Base-by-base conservation (phyloP, 2,329 filamentous ascomycete species). In the Pyrenochaeta sp. region DNA sequence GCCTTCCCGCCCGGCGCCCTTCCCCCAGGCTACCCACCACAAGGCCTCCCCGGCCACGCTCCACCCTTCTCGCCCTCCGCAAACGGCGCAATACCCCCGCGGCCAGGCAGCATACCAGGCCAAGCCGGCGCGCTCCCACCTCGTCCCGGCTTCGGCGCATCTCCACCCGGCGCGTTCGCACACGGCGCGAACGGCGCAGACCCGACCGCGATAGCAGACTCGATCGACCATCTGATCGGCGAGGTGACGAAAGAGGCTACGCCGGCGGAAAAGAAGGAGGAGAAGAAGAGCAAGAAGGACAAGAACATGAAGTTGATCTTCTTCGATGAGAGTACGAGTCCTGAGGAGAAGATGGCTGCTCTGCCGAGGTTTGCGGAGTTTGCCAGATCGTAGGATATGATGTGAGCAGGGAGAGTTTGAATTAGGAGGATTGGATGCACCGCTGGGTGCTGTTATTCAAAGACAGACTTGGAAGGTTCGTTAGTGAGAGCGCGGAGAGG, bases 331-430 rank as follows among this genome's bases (percentile, higher is more conserved):
- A 89, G 90, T 57, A 81, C 88, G 71, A 95, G 91, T 71, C 91
- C 92, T 1, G 93, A 97, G 81, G 93, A 97, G 84, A 92, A 89
- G 79, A 93, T 96, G 91, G 90, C 92, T 28, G 80, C 82, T 73
- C 81, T 95, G 80, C 83, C 90, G 60, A 89, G 88, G 78, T 97
- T 96, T 81, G 88, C 89, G 0, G 64, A 65, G 43, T 71, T 68
- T 52, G 62, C 67, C 50, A 56, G 65, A 58, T 62, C 65, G 49
- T 74, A 67, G 59, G 12, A 43, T 5, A 25, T 6, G 2, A 25
- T 48, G 19, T 32, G 30, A 19, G 19, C 19, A 6, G 9, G 19
- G 6, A n/a, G 28, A 22, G 39, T 13, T 22, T 42, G 39, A 5
- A n/a, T 39, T 19, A 51, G 32, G 12, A 12, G 32, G 2, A 13